These are phyloP conservation scores for Talaromyces sp. DNA, from an alignment of 2,329 filamentous ascomycete genomes.

Conservation along the genomic window DNA sequence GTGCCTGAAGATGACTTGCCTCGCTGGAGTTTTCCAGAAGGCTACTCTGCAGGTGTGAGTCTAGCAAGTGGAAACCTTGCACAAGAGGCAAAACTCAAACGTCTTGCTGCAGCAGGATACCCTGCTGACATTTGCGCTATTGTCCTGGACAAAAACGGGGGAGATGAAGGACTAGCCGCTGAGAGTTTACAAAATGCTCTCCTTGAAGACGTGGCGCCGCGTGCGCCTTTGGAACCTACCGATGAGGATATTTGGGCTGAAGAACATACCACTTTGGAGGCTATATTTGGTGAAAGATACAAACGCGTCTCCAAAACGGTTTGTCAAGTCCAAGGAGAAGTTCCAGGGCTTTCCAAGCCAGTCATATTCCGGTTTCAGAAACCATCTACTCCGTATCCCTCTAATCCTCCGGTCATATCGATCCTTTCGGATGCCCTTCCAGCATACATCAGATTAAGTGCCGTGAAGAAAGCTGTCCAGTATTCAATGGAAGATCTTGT, in stretches of 20 bases:
- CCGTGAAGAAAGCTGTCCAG: conserved; percentile 69
- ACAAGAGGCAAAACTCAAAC: conserved; percentile 74
- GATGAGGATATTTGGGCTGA: conserved; percentile 67
- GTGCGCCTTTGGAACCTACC: conserved; percentile 13
- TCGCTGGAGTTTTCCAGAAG: conserved; percentile 83
- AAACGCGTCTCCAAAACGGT: conserved; percentile 55
- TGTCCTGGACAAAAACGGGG: conserved; percentile 63
- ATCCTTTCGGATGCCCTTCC: conserved; percentile 66
- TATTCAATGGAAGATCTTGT: conserved; percentile 66
- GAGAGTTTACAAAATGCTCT: conserved; percentile 72
- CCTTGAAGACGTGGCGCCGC: conserved; percentile 40
- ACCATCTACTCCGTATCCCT: conserved; percentile 66
- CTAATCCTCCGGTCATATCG: conserved; percentile 61
- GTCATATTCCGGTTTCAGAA: conserved; percentile 62
- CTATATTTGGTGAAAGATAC: conserved; percentile 77
- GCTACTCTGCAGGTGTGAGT: conserved; percentile 83
- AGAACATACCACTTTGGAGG: conserved; percentile 75
- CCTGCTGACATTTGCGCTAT: conserved; percentile 76
- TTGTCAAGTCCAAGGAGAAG: conserved; percentile 65
- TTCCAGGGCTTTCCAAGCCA: conserved; percentile 38
- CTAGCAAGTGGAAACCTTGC: conserved; percentile 78
- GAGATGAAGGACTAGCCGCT: conserved; percentile 72
- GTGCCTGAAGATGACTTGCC: conserved; percentile 97
- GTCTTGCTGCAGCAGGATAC: conserved; percentile 78
- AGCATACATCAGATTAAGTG: conserved; percentile 87